Evolutionary conservation across 306 rosid genomes (phyloP).

Genomic region (Arachis hypogaea): DNA sequence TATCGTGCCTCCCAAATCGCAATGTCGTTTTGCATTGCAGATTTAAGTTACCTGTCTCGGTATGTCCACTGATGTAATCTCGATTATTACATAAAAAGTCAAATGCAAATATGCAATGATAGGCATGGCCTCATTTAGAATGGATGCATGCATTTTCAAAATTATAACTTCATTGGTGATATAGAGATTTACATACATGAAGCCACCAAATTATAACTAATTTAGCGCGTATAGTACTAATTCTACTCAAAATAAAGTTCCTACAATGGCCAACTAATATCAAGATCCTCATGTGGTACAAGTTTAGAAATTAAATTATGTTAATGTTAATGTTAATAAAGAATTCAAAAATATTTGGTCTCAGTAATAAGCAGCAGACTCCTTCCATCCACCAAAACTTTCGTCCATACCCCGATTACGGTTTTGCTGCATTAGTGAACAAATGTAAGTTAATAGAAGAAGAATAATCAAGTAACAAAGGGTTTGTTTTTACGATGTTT

Average conservation of each 20-base stretch:
- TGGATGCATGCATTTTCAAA: neutral
- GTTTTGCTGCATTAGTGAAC: constrained; percentile 15
- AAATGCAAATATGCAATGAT: neutral
- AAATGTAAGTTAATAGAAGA: no score
- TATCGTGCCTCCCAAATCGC: neutral
- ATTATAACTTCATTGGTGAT: neutral
- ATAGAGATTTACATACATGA: neutral
- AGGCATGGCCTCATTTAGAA: neutral
- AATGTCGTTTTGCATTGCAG: neutral
- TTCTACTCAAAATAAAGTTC: constrained; percentile 5
- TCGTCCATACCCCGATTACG: constrained; percentile 19
- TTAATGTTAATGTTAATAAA: no score
- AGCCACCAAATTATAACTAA: neutral
- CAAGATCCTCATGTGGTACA: neutral
- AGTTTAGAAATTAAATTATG: neutral
- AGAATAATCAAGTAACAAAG: no score
- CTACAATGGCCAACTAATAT: neutral
- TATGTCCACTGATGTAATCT: neutral
- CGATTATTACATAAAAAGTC: neutral
- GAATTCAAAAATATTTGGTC: neutral
- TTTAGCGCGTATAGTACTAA: neutral
- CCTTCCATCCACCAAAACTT: constrained; percentile 71
- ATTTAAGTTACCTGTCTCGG: neutral
- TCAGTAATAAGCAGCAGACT: constrained; percentile 43
- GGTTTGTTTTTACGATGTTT: no score